Evolutionary conservation across 176 grass and related monocot genomes (phyloP).

Genomic region (Cocos nucifera): DNA sequence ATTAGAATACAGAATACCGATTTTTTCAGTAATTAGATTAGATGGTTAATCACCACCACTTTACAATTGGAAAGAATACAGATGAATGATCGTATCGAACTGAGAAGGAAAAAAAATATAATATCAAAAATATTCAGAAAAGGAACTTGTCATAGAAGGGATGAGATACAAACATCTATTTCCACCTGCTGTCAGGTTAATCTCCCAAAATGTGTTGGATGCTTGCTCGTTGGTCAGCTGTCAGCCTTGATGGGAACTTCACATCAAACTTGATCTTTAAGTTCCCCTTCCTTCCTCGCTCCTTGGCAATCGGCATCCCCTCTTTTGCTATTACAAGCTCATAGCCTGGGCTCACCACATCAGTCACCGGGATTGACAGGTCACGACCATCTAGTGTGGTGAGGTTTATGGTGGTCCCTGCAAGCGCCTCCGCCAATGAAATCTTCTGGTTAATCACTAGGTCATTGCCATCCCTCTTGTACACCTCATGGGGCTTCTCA

Average conservation of each 20-base stretch:
- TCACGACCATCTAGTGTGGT: conserved; percentile 40
- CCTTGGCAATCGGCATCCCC: conserved; percentile 55
- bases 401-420: conserved; percentile 33
- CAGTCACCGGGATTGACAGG: conserved; percentile 26
- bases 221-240: background rate
- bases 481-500: conserved; percentile 58
- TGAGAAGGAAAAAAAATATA: no score
- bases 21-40: no score
- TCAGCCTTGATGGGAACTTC: no score
- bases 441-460: conserved; percentile 22
- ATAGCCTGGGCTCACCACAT: conserved; percentile 42
- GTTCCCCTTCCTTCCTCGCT: no score
- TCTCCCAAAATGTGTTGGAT: conserved; percentile 33
- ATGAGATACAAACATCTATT: no score
- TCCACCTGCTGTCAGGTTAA: background rate
- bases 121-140: no score
- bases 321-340: conserved; percentile 49
- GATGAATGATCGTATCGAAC: no score
- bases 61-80: no score
- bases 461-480: conserved; percentile 42
- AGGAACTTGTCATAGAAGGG: no score
- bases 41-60: no score
- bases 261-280: no score
- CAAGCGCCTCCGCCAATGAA: conserved; percentile 45
- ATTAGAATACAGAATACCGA: no score